A percentile compares a stretch with the other conserved stretches of the same genome.
phyloP scores from a whole-genome alignment of 225 moss, liverwort and hornwort species.

The Climacium dendroides region DNA sequence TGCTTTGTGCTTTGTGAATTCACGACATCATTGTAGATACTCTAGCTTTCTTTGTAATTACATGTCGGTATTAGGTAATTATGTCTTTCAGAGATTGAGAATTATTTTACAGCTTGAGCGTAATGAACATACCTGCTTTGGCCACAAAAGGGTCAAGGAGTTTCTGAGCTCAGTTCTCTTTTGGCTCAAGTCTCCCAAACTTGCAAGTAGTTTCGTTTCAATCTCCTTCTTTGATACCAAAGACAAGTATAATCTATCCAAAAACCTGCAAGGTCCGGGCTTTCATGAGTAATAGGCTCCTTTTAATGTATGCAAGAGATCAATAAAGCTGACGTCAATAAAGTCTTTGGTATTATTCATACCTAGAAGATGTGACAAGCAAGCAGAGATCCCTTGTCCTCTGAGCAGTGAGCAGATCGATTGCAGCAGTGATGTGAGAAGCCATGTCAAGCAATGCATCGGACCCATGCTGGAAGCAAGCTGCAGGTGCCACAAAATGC shows the following conservation, averaged over 20 bases:
- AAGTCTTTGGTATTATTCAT: background rate
- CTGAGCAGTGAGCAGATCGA: constrained; percentile 66
- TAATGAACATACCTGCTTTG: too few relatives aligned
- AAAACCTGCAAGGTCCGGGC: constrained; percentile 36
- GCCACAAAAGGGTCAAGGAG: too few relatives aligned
- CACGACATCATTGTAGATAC: too few relatives aligned
- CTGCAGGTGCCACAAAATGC: constrained; percentile 64
- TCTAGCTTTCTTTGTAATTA: too few relatives aligned
- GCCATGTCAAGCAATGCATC: constrained; percentile 69
- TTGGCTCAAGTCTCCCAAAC: constrained; percentile 58
- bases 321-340: background rate
- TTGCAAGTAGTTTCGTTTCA: constrained; percentile 65
- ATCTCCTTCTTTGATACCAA: constrained; percentile 74
- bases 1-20: too few relatives aligned
- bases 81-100: too few relatives aligned
- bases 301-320: background rate
- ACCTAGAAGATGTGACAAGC: constrained; percentile 82
- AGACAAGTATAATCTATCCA: constrained; percentile 66
- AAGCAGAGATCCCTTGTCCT: constrained; percentile 78
- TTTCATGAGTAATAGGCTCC: background rate
- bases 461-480: constrained; percentile 81
- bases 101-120: too few relatives aligned
- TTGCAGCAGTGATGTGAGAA: constrained; percentile 36
- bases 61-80: too few relatives aligned
- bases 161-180: constrained; percentile 72